Evolutionary conservation across 2,329 filamentous ascomycete species (phyloP).

Genomic region (Zopfia rhizophila): DNA sequence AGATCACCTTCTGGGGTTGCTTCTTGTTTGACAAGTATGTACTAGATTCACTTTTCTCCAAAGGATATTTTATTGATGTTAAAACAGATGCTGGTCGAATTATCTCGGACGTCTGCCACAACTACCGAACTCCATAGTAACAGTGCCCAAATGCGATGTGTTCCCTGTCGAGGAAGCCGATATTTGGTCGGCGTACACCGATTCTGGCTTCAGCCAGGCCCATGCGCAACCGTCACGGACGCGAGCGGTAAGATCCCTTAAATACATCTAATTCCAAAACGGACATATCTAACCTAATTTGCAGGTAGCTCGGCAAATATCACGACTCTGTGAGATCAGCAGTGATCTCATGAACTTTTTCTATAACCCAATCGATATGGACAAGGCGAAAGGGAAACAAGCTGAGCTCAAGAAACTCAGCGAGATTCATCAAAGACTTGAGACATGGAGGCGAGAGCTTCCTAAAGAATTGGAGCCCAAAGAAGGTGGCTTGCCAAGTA

Average conservation of each 20-base stretch:
- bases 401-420: constrained; percentile 91
- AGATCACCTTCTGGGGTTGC: constrained; percentile 97
- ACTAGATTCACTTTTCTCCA: no score
- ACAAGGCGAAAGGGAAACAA: constrained; percentile 75
- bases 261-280: constrained; percentile 1
- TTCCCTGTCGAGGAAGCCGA: constrained; percentile 89
- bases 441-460: constrained; percentile 86
- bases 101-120: constrained; percentile 93
- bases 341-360: constrained; percentile 90
- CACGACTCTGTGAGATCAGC: constrained; percentile 89
- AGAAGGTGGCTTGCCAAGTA: constrained; percentile 88
- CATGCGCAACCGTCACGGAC: constrained; percentile 84
- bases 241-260: constrained; percentile 64
- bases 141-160: constrained; percentile 88
- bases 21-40: constrained; percentile 91
- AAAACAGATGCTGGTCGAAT: constrained; percentile 91
- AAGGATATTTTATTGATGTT: no score
- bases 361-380: constrained; percentile 79
- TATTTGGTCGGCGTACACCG: constrained; percentile 88
- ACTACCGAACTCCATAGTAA: constrained; percentile 80
- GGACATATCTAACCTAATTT: not conserved
- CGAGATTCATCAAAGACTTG: constrained; percentile 87
- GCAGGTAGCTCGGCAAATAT: constrained; percentile 77
- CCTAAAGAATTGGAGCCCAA: constrained; percentile 89
- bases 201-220: constrained; percentile 78